Evolutionary conservation across 768 basidiomycete species (phyloP).

Genomic region (Lactifluus subvellereus): DNA sequence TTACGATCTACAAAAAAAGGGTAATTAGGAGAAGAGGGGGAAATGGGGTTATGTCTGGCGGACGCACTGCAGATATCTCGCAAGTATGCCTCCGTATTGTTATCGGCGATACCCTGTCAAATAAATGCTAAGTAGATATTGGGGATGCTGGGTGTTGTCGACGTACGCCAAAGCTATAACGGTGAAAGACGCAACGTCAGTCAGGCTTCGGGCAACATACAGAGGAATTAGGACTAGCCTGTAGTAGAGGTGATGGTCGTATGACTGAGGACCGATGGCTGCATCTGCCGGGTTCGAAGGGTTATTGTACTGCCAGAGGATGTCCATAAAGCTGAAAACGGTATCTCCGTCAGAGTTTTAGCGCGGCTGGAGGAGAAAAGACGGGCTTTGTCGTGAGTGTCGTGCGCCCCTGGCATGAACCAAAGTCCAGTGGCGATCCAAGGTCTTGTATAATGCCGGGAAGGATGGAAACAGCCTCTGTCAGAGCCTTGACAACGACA

Average conservation of each 20-base stretch:
- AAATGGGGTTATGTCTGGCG: too few species aligned
- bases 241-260: constrained; percentile 80
- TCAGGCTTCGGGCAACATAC: neutral
- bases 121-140: constrained; percentile 1
- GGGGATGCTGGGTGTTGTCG: neutral
- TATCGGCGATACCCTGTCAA: constrained; percentile 59
- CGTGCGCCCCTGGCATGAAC: neutral
- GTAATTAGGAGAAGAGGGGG: neutral
- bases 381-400: constrained; percentile 17
- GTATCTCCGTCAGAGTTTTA: neutral
- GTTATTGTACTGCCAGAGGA: constrained; percentile 67
- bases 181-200: neutral
- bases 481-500: constrained; percentile 7
- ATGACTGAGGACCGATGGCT: constrained; percentile 60
- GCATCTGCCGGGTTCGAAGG: constrained; percentile 68
- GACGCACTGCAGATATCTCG: constrained; percentile 61
- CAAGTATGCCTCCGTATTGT: constrained; percentile 61
- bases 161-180: constrained; percentile 51
- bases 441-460: neutral
- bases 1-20: constrained; percentile 45
- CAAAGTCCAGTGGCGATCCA: neutral
- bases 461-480: constrained; percentile 10
- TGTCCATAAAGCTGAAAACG: constrained; percentile 66
- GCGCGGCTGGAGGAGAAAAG: neutral
- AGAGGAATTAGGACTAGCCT: constrained; percentile 37